phyloP scores from a whole-genome alignment of 2,329 filamentous ascomycete species.

The Sporothrix inflata region DNA sequence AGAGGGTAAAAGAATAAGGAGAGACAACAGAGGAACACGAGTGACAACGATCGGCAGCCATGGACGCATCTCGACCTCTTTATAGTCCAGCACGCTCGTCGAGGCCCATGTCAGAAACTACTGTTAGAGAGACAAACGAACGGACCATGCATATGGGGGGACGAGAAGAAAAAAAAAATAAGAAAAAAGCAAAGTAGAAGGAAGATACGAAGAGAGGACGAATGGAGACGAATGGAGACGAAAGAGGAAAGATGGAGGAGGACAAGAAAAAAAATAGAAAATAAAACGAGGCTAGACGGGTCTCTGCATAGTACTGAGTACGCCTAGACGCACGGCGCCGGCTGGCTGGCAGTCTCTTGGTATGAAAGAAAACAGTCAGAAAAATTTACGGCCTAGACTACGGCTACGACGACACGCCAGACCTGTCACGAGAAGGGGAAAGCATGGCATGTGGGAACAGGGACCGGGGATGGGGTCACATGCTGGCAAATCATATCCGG shows the following conservation, averaged over 20 bases:
- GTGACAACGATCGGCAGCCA: conserved; percentile 35
- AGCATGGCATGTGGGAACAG: conserved; percentile 11
- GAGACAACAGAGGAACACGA: conserved; percentile 51
- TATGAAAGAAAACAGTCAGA: neutral
- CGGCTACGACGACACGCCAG: neutral
- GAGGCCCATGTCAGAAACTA: neutral
- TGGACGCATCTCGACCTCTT: conserved; percentile 34
- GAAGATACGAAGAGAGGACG: neutral
- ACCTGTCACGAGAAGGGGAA: conserved; percentile 12
- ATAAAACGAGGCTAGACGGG: conserved; percentile 10
- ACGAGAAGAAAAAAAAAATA: neutral
- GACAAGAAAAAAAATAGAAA: too few species aligned
- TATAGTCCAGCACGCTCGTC: conserved; percentile 14
- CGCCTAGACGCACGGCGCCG: neutral
- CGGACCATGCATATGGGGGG: conserved; percentile 1
- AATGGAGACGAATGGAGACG: neutral
- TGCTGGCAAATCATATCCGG: conserved; percentile 17
- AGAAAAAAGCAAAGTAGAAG: neutral
- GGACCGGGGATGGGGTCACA: conserved; percentile 3
- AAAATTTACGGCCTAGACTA: conserved; percentile 2
- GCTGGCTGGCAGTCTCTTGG: neutral
- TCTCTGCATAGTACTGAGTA: neutral
- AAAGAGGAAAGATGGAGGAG: too few species aligned
- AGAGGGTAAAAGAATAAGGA: conserved; percentile 66
- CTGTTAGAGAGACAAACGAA: neutral